These are phyloP conservation scores for Leptographium lundbergii DNA, from an alignment of 2,329 filamentous ascomycete genomes.

Conservation along the genomic window DNA sequence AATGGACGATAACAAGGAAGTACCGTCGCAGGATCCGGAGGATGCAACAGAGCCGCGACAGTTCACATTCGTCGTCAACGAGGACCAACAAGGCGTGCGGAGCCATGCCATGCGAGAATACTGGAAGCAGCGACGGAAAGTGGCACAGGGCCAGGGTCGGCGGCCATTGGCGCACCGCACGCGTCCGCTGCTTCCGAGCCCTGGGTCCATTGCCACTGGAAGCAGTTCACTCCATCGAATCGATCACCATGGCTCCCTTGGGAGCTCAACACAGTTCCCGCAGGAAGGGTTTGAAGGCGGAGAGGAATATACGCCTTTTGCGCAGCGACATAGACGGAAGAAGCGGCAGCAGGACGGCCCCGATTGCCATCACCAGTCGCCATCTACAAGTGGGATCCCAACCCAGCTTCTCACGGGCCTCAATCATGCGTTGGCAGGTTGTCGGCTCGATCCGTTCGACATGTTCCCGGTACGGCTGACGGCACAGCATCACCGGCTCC, in stretches of 20 bases:
- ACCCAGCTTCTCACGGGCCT: conserved; percentile 16
- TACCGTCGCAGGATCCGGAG: not conserved
- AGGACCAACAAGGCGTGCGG: conserved; percentile 10
- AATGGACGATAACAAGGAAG: not conserved
- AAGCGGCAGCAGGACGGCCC: not conserved
- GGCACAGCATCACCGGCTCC: conserved; percentile 21
- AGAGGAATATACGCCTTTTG: not conserved
- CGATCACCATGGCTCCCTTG: not conserved
- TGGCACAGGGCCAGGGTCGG: not conserved
- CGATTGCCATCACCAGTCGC: not conserved
- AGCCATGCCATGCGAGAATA: conserved; percentile 25
- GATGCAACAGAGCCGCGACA: not conserved
- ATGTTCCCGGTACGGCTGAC: conserved; percentile 21
- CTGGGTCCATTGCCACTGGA: not conserved
- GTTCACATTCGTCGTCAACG: conserved; percentile 2
- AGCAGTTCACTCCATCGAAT: not conserved
- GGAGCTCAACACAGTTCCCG: not conserved
- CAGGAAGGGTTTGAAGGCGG: not conserved
- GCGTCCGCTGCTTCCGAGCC: not conserved
- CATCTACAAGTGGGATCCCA: conserved; percentile 8
- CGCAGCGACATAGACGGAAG: not conserved
- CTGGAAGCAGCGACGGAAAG: conserved; percentile 19
- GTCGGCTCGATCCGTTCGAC: conserved; percentile 22
- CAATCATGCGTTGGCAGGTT: conserved; percentile 16
- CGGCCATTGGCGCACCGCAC: not conserved